These are phyloP conservation scores for Aspergillus coremiiformis DNA, from an alignment of 495 filamentous ascomycete species.

Conservation along the genomic window DNA sequence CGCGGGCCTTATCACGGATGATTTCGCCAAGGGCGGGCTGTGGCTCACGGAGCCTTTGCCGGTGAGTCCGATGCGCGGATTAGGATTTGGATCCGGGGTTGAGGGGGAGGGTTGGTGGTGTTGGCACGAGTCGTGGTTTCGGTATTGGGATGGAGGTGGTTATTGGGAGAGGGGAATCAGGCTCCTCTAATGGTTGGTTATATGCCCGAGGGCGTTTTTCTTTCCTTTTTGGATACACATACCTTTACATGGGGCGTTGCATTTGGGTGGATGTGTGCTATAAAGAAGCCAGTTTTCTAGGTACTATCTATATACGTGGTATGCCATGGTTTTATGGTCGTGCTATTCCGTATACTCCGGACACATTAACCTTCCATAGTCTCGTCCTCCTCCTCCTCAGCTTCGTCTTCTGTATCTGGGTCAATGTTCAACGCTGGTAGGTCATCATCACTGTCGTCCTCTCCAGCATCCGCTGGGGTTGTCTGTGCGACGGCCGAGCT, in stretches of 20 bases:
- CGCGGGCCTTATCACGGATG: constrained; percentile 47
- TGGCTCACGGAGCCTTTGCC: constrained; percentile 69
- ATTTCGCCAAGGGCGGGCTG: constrained; percentile 52
- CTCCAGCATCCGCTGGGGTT: constrained; percentile 9
- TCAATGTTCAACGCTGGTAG: constrained; percentile 43
- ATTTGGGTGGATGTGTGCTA: constrained; percentile 9
- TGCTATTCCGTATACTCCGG: too few species aligned
- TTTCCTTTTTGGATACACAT: not conserved
- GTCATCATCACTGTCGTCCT: constrained; percentile 44
- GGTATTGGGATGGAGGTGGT: constrained; percentile 41
- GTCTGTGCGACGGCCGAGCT: constrained; percentile 4
- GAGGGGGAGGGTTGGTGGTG: constrained; percentile 49
- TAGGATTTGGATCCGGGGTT: constrained; percentile 47
- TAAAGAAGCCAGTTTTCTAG: constrained; percentile 1
- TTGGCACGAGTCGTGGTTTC: constrained; percentile 46
- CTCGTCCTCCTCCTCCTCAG: constrained; percentile 34
- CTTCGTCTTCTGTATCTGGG: constrained; percentile 39
- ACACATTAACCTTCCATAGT: constrained; percentile 23
- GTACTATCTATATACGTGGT: not conserved
- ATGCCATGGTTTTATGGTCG: not conserved
- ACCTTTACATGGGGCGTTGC: not conserved
- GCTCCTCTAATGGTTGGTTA: constrained; percentile 28
- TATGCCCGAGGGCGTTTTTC: too few species aligned
- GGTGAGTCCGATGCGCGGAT: constrained; percentile 46
- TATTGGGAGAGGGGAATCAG: constrained; percentile 62